phyloP scores from a whole-genome alignment of 1,139 yeast species.

The Blastobotrys niveus region DNA sequence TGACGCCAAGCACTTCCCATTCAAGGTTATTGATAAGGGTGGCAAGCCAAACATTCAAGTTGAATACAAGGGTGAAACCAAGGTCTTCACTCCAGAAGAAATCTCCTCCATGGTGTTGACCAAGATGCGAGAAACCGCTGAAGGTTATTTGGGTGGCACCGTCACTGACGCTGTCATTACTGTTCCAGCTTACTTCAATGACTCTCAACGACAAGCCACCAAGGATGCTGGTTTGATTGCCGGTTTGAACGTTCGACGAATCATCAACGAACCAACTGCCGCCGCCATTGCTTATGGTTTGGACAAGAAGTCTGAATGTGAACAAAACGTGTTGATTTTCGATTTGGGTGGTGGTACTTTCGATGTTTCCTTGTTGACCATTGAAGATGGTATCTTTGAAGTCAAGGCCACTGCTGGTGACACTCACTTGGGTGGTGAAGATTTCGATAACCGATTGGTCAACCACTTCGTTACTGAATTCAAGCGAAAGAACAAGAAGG shows the following conservation, averaged over 20 bases:
- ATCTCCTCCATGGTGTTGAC: constrained; percentile 94
- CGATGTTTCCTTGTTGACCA: constrained; percentile 78
- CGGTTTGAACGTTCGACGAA: constrained; percentile 92
- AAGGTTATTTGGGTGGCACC: constrained; percentile 76
- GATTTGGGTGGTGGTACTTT: constrained; percentile 90
- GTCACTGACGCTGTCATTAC: constrained; percentile 92
- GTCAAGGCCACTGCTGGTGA: constrained; percentile 87
- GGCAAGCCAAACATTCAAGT: constrained; percentile 90
- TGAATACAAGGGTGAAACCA: constrained; percentile 89
- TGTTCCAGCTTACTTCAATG: constrained; percentile 97
- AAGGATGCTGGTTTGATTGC: constrained; percentile 98
- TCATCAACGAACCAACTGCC: constrained; percentile 98
- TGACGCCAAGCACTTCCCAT: constrained; percentile 94
- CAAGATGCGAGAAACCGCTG: constrained; percentile 98
- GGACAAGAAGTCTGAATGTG: constrained; percentile 64
- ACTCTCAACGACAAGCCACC: constrained; percentile 98
- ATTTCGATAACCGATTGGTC: constrained; percentile 63
- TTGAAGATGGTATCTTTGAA: constrained; percentile 83
- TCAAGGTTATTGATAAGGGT: constrained; percentile 78
- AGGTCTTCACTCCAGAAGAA: constrained; percentile 92
- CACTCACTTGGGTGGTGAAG: constrained; percentile 88
- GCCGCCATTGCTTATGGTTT: constrained; percentile 97
- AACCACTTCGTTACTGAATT: constrained; percentile 78
- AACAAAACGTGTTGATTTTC: constrained; percentile 71
- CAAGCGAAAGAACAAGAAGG: constrained; percentile 83